Conservation (phyloP, 2,329 filamentous ascomycete genomes). For the Colletotrichum orchidophilum region DNA sequence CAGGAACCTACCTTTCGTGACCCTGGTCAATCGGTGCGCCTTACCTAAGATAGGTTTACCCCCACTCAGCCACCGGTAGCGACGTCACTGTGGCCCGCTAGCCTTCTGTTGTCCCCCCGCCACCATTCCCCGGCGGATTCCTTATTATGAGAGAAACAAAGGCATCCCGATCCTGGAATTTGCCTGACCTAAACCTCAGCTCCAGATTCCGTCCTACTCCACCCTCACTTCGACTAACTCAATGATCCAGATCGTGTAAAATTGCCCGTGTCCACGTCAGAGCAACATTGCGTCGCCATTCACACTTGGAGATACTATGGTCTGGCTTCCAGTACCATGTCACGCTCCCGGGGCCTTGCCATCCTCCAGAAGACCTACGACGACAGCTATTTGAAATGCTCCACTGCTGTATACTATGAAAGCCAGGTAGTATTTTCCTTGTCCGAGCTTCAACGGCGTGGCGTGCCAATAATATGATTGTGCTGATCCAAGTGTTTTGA, state of each 20-base stretch:
- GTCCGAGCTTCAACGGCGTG: neutral
- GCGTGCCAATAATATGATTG: conserved; percentile 4
- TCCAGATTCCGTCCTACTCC: neutral
- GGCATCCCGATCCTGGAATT: neutral
- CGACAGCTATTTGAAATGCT: conserved; percentile 93
- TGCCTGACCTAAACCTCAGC: conserved; percentile 6
- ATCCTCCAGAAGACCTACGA: conserved; percentile 97
- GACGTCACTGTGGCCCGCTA: conserved; percentile 20
- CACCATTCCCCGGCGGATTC: conserved; percentile 3
- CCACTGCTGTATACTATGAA: conserved; percentile 96
- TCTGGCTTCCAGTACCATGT: conserved; percentile 51
- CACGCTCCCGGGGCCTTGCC: conserved; percentile 66
- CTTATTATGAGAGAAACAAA: conserved; percentile 3
- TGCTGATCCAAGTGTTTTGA: conserved; percentile 4
- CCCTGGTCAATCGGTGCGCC: neutral
- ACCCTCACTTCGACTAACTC: neutral
- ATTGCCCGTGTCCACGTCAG: neutral
- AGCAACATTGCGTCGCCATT: neutral
- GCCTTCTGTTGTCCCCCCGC: neutral
- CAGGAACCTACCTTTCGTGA: no score
- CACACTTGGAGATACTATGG: conserved; percentile 14
- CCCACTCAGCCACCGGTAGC: conserved; percentile 5
- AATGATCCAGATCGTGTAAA: neutral
- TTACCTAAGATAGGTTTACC: neutral
- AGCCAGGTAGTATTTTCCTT: conserved; percentile 70